Conservation (phyloP, 371 early-diverging fungal species). For the Apophysomyces trapeziformis region DNA sequence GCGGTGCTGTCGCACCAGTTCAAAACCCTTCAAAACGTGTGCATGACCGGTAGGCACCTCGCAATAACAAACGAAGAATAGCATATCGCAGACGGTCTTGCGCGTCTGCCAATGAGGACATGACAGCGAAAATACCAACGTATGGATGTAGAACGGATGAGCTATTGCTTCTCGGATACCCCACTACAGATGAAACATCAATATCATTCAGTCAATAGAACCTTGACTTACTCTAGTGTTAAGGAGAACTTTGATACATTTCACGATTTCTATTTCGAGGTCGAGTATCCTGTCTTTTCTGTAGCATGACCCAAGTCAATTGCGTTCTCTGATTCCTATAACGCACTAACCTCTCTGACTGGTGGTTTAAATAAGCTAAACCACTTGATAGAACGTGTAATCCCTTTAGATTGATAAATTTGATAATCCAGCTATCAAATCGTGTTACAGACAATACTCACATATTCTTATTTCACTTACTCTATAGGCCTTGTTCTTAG, state of each 20-base stretch:
- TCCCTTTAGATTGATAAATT: conserved; percentile 72
- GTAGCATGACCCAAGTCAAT: conserved; percentile 20
- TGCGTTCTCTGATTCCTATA: conserved; percentile 63
- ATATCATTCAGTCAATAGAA: not conserved
- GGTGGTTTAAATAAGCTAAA: conserved; percentile 53
- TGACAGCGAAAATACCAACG: conserved; percentile 69
- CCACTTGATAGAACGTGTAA: conserved; percentile 63
- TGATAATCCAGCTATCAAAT: conserved; percentile 41
- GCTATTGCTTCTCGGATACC: conserved; percentile 73
- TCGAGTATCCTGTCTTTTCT: conserved; percentile 62
- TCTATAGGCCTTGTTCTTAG: conserved; percentile 49
- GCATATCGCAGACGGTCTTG: conserved; percentile 68
- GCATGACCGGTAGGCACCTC: conserved; percentile 71
- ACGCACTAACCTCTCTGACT: conserved; percentile 43
- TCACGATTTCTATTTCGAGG: conserved; percentile 73
- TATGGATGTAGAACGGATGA: conserved; percentile 59
- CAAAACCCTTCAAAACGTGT: conserved; percentile 59
- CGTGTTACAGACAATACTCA: not conserved
- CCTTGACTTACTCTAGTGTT: conserved; percentile 54
- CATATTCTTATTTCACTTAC: conserved; percentile 21
- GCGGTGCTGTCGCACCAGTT: conserved; percentile 48
- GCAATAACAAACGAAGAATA: conserved; percentile 73
- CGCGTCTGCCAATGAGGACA: conserved; percentile 73
- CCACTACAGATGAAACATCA: conserved; percentile 42
- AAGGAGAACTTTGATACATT: conserved; percentile 70